These are phyloP conservation scores for Didymella pomorum DNA, from an alignment of 2,329 filamentous ascomycete genomes.

Conservation along the genomic window DNA sequence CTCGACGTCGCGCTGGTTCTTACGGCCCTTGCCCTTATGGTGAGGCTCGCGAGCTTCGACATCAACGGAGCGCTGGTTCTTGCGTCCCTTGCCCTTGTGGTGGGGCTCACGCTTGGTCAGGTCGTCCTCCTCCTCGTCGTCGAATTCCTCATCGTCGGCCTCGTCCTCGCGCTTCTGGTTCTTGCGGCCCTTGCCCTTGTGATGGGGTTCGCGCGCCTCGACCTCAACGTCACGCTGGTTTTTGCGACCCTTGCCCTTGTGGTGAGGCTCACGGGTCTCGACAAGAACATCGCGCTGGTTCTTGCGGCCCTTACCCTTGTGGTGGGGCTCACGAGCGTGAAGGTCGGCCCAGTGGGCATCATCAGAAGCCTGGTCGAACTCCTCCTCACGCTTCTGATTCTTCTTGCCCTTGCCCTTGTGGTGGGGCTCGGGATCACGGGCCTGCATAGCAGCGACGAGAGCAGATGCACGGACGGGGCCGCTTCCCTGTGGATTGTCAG, in stretches of 20 bases:
- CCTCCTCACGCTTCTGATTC: background rate
- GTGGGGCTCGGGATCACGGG: conserved; percentile 26
- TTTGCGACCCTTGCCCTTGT: conserved; percentile 25
- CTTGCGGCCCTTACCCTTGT: conserved; percentile 27
- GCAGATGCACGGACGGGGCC: conserved; percentile 30
- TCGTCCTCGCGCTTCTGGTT: conserved; percentile 1
- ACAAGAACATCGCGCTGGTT: conserved; percentile 10
- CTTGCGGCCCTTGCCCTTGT: conserved; percentile 24
- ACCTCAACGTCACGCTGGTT: conserved; percentile 9
- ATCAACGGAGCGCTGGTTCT: conserved; percentile 5
- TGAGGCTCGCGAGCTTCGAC: conserved; percentile 8
- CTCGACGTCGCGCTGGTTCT: conserved; percentile 9
- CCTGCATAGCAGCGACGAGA: conserved; percentile 34
- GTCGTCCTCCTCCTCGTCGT: background rate
- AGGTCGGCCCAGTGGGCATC: conserved; percentile 20
- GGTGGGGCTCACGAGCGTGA: conserved; percentile 25
- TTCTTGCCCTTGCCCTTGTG: conserved; percentile 20
- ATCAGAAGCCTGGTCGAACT: conserved; percentile 23
- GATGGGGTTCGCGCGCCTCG: conserved; percentile 17
- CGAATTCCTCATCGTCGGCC: background rate
- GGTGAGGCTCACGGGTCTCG: background rate
- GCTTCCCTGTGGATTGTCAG: conserved; percentile 35
- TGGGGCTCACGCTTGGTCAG: conserved; percentile 10
- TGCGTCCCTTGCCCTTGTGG: conserved; percentile 21
- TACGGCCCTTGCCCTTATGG: conserved; percentile 19